Evolutionary conservation across 2,329 filamentous ascomycete species (phyloP), one percentile per base, ranked within the genome.

Genomic region (Aureobasidium sp.): DNA sequence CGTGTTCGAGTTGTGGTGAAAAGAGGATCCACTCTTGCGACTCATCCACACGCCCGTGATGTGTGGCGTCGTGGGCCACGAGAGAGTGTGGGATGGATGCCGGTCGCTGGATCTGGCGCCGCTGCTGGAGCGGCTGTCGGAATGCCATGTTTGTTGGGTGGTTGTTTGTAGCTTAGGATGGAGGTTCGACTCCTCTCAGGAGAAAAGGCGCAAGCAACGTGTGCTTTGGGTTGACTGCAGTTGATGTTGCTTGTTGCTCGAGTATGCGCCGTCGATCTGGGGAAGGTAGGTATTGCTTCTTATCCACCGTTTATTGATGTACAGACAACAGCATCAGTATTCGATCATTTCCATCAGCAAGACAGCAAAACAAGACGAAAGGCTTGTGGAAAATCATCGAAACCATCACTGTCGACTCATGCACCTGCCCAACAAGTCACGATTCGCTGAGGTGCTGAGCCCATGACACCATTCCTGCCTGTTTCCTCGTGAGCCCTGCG

Each of bases 1-100:
- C 90, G n/a, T 69, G 67, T 11, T 74, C 71, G n/a, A 70, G 69
- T 33, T 62, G 54, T 0, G 78, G 78, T 8, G 91, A 90, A 79
- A 99, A 99, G 66, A 99, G 85, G 60, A 97, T 88, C 94, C 94
- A 99, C 82, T 96, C 93, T 74, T 94, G 88, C 14, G 90, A 88
- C 66, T 92, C 88, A 64, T 89, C 85, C 63, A 85, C 76, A 47
- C 76, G 71, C 22, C 78, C 74, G 66, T 78, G 29, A 52, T 70
- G 54, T 47, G 54, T 58, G 71, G 54, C 74, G 73, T 39, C 75
- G 72, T 50, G 77, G 74, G 33, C 60, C 22, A 49, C 33, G 15
- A 61, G 44, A 15, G 52, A 49, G 29, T 64, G 53, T 17, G 63
- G 42, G 52, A 68, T 63, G 19, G 70, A 68, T 12, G 64, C 35